Percentiles rank a stretch among this genome's conserved stretches.
Evolutionary conservation across 169 alveolate species (phyloP).

Genomic region (Plasmodium gallinaceum): DNA sequence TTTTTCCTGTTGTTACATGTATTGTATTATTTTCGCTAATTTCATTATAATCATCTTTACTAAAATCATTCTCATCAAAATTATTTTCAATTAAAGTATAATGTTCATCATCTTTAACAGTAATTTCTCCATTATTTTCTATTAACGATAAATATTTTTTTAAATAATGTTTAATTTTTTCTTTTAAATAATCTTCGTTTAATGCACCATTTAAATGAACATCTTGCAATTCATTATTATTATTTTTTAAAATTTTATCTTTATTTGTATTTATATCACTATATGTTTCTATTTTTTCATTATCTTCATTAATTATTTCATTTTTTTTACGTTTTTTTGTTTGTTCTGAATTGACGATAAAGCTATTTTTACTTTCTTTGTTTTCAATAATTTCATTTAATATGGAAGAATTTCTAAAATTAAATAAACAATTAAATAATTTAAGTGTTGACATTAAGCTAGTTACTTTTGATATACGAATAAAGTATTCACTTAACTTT

Average conservation of each 20-base stretch:
- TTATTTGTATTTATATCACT: neutral
- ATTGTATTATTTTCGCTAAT: too few species aligned
- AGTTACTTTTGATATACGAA: slow-evolving; percentile 42
- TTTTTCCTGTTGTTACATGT: neutral
- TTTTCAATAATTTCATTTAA: slow-evolving; percentile 36
- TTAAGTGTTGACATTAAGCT: slow-evolving; percentile 36
- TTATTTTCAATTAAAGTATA: neutral
- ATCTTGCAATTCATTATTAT: neutral
- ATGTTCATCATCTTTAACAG: too few species aligned
- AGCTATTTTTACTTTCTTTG: neutral
- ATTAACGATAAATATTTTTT: neutral
- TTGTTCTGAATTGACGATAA: neutral
- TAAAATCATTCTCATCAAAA: neutral
- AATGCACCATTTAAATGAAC: neutral
- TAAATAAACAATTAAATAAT: slow-evolving; percentile 38
- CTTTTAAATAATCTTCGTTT: slow-evolving; percentile 1
- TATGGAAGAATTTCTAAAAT: slow-evolving; percentile 46
- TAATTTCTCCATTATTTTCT: too few species aligned
- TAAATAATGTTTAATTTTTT: neutral
- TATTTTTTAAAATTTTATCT: neutral
- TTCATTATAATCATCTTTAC: too few species aligned
- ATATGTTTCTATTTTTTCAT: neutral
- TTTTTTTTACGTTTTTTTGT: neutral
- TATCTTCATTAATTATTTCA: neutral
- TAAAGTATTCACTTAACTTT: slow-evolving; percentile 3